Evolutionary conservation across 1,284 basidiomycete genomes (phyloP).

Genomic region (Leccinum cinnamomeum): DNA sequence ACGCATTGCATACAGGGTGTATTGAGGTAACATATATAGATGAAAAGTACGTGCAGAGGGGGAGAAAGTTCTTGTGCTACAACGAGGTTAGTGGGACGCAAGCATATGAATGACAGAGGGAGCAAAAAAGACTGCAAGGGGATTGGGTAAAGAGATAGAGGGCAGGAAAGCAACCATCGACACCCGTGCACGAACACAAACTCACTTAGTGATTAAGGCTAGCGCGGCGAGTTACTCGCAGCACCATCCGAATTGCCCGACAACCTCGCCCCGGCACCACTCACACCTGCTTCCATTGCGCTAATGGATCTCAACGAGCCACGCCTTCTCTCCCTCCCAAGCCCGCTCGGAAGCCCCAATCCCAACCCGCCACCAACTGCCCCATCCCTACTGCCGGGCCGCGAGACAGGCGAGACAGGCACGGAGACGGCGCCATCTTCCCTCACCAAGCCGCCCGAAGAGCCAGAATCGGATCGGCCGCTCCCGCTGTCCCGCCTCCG

Average conservation of each 20-base stretch:
- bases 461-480: constrained; percentile 11
- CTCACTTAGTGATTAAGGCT: constrained; percentile 4
- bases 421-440: constrained; percentile 9
- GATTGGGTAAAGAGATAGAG: background rate
- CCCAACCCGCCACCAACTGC: constrained; percentile 5
- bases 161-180: background rate
- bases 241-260: constrained; percentile 16
- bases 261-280: constrained; percentile 12
- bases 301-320: constrained; percentile 23
- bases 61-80: constrained; percentile 17
- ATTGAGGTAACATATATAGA: constrained; percentile 14
- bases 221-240: constrained; percentile 15
- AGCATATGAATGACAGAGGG: background rate
- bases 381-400: constrained; percentile 13
- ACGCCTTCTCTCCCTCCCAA: constrained; percentile 17
- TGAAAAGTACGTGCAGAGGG: constrained; percentile 7
- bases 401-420: constrained; percentile 10
- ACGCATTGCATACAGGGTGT: constrained; percentile 10
- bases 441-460: constrained; percentile 12
- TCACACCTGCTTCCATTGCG: constrained; percentile 16
- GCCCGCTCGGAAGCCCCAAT: constrained; percentile 14
- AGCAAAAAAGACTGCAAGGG: background rate
- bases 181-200: background rate
- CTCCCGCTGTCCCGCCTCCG: constrained; percentile 16
- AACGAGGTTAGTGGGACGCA: constrained; percentile 6